These are phyloP conservation scores for Paradendryphiella salina DNA, from an alignment of 2,329 filamentous ascomycete species.

Conservation along the genomic window DNA sequence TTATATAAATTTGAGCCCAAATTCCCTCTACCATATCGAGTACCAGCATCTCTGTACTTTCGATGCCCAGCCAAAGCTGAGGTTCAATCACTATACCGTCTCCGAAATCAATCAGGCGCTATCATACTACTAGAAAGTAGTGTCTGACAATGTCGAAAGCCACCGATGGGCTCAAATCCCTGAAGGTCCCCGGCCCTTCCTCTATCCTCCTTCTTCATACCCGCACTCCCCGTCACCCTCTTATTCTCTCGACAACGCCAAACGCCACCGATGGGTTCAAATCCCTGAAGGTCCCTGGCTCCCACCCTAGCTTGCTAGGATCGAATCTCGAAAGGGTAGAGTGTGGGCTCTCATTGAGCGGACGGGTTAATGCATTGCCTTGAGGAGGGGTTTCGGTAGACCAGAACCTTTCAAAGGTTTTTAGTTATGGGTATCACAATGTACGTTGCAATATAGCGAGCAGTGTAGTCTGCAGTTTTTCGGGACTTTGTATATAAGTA, in stretches of 20 bases:
- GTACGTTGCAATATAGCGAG: no score
- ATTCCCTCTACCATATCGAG: constrained; percentile 20
- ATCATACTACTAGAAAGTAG: neutral
- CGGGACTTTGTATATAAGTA: no score
- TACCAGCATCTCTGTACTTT: constrained; percentile 19
- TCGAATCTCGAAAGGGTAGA: neutral
- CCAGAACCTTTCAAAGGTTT: no score
- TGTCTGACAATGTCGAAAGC: constrained; percentile 8
- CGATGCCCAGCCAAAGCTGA: constrained; percentile 1
- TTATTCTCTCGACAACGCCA: constrained; percentile 4
- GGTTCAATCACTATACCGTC: constrained; percentile 14
- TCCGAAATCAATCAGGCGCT: constrained; percentile 9
- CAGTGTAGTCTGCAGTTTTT: no score
- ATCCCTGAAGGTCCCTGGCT: constrained; percentile 4
- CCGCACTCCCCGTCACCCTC: neutral
- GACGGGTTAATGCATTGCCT: neutral
- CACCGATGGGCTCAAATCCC: constrained; percentile 9
- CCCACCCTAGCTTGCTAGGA: neutral
- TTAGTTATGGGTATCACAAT: no score
- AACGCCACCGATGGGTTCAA: constrained; percentile 3
- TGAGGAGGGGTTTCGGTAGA: neutral
- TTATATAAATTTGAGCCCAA: constrained; percentile 24
- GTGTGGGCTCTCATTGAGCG: neutral
- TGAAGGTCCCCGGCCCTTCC: constrained; percentile 10
- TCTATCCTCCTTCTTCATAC: neutral